Conservation (phyloP, 2,329 filamentous ascomycete genomes). For the Aspergillus quadricinctus region DNA sequence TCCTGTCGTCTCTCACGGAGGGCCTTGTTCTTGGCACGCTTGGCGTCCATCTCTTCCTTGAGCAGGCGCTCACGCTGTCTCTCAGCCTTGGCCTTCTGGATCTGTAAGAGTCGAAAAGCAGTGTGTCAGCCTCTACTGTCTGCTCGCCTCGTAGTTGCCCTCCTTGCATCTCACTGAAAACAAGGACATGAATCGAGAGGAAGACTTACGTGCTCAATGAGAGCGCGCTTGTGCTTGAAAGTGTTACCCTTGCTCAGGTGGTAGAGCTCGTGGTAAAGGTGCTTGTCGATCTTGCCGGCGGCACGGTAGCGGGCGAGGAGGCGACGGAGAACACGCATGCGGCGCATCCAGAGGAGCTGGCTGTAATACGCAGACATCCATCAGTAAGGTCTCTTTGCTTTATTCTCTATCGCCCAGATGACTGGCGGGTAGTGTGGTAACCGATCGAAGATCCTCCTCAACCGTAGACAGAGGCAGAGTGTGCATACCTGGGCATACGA, state of each 20-base stretch:
- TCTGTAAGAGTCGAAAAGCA: constrained; percentile 53
- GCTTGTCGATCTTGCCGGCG: constrained; percentile 99
- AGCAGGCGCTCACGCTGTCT: constrained; percentile 91
- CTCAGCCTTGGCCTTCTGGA: constrained; percentile 99
- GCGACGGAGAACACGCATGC: constrained; percentile 97
- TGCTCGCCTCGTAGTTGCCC: background rate
- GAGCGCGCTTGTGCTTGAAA: constrained; percentile 99
- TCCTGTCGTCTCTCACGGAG: constrained; percentile 97
- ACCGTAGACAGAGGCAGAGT: constrained; percentile 7
- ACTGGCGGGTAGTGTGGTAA: background rate
- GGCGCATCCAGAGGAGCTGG: constrained; percentile 99
- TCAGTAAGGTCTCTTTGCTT: constrained; percentile 14
- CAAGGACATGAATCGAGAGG: constrained; percentile 3
- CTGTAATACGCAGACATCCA: constrained; percentile 46
- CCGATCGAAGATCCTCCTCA: background rate
- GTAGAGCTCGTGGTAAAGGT: constrained; percentile 99
- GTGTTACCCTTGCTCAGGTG: constrained; percentile 99
- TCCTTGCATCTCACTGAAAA: constrained; percentile 12
- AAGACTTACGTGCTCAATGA: constrained; percentile 94
- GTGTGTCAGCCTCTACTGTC: constrained; percentile 12
- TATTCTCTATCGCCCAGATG: background rate
- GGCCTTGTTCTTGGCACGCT: constrained; percentile 99
- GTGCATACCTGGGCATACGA: constrained; percentile 90
- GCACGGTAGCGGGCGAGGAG: constrained; percentile 99
- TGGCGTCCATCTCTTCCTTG: constrained; percentile 99